Evolutionary conservation across 768 basidiomycete species (phyloP).

Genomic region (Clitopilus passeckerianus): DNA sequence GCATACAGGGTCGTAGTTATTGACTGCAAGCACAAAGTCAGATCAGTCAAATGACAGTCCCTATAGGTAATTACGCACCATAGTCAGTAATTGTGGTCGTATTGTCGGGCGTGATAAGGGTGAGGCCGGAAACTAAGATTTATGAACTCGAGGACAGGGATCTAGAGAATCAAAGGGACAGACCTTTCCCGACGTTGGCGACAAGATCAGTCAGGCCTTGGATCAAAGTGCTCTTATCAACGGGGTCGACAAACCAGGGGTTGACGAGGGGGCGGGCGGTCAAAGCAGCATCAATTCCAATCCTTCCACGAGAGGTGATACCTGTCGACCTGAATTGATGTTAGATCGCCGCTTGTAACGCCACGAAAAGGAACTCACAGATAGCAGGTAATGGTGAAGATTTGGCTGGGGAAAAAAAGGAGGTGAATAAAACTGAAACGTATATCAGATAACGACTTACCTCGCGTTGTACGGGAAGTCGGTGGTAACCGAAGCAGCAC

Average conservation of each 20-base stretch:
- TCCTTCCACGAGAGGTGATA: conserved; percentile 55
- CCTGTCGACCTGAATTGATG: conserved; percentile 39
- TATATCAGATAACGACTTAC: conserved; percentile 8
- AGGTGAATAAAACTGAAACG: neutral
- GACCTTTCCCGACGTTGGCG: conserved; percentile 34
- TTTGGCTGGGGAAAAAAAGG: conserved; percentile 25
- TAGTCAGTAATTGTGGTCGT: conserved; percentile 49
- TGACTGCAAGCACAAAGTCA: conserved; percentile 20
- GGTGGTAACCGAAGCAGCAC: conserved; percentile 47
- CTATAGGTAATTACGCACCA: conserved; percentile 23
- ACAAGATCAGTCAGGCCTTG: conserved; percentile 46
- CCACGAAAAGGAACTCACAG: conserved; percentile 27
- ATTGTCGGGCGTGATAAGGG: conserved; percentile 56
- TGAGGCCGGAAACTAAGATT: conserved; percentile 39
- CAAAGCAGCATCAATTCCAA: conserved; percentile 51
- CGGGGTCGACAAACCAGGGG: conserved; percentile 57
- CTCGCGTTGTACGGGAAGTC: conserved; percentile 44
- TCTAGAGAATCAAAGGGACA: conserved; percentile 4
- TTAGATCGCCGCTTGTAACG: neutral
- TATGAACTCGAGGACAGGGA: conserved; percentile 3
- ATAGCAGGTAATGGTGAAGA: conserved; percentile 61
- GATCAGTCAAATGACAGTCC: conserved; percentile 1
- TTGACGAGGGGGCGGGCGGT: conserved; percentile 42
- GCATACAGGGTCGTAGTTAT: conserved; percentile 27
- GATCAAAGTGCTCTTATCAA: conserved; percentile 49